Evolutionary conservation across 345 rosid species (phyloP).

Genomic region (Eucalyptus tenuipes): DNA sequence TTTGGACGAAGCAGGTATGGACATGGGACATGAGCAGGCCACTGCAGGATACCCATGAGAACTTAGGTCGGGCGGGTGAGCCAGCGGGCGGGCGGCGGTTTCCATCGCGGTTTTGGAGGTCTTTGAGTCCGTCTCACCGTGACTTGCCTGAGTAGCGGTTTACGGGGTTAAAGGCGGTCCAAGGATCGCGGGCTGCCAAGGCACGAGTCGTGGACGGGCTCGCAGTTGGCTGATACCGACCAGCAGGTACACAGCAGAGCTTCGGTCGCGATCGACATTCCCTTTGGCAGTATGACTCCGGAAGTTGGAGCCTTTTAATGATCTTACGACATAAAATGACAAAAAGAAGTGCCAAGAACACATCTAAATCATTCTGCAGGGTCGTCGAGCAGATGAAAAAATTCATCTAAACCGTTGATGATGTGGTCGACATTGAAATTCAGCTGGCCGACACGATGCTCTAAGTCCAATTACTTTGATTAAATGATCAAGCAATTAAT

Average conservation of each 20-base stretch:
- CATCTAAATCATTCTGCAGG: too few species aligned
- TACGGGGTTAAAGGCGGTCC: neutral
- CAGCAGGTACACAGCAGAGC: neutral
- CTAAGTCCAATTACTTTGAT: neutral
- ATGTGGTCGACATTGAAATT: too few species aligned
- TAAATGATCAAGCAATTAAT: neutral
- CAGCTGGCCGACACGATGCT: neutral
- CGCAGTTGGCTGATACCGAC: neutral
- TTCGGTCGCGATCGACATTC: neutral
- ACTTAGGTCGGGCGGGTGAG: neutral
- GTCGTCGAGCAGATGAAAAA: too few species aligned
- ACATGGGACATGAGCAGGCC: neutral
- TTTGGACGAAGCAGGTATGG: neutral
- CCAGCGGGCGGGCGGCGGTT: neutral
- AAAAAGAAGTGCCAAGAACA: neutral
- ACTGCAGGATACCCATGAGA: neutral
- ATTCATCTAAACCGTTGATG: neutral
- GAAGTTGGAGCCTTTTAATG: too few species aligned
- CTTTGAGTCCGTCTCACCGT: neutral
- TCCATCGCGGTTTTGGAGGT: neutral
- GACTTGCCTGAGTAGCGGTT: neutral
- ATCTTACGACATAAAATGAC: neutral
- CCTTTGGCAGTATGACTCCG: too few species aligned
- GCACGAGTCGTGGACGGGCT: neutral
- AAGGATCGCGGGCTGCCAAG: neutral